Base-by-base conservation (phyloP, 1,139 yeast species). In the Candida tunisiensis region DNA sequence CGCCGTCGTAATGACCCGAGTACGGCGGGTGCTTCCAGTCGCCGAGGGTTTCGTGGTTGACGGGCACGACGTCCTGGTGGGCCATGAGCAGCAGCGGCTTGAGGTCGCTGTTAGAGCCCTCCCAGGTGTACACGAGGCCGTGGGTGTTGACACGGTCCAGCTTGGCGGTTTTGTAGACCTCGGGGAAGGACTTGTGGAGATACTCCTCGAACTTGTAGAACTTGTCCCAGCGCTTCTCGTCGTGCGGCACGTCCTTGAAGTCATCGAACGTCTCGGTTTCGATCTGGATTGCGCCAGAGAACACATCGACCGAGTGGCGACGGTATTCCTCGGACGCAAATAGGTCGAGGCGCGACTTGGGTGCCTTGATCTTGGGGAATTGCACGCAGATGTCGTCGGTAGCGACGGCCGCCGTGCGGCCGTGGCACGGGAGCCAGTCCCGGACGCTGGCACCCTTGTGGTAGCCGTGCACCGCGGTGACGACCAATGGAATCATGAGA, bases 41-140 rank as follows among this genome's bases (percentile, higher is more conserved):
- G 23, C 45, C 56, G 27, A 62, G 44, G 9, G 80, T 66, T 15
- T 57, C 70, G 16, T 49, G 45, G 40, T 71, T 75, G n/a, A 78
- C 75, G 1, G 92, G 92, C 8, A 79, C 92, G 8, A 73, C 78
- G 44, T 79, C 92, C 45, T 71, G 80, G 48, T 79, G 93, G 3
- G 85, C 85, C 50, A 72, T 64, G 26, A 78, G 51, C 50, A 79
- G 42, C 15, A 73, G 35, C 5, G 92, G 92, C 45, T 71, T 69
- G 39, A 74, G 55, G 3, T 41, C 33, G 5, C 46, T 24, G 33
- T 69, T 52, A 1, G 66, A 43, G 8, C 92, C 92, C 36, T 65
- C 50, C 71, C 79, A 70, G 19, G 72, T 64, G 46, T 61, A 66
- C 13, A 79, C 62, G 34, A 79, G 54, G 1, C 83, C 88, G 35